Evolutionary conservation across 2,329 filamentous ascomycete genomes (phyloP).

Genomic region (Fusarium sublunatum): DNA sequence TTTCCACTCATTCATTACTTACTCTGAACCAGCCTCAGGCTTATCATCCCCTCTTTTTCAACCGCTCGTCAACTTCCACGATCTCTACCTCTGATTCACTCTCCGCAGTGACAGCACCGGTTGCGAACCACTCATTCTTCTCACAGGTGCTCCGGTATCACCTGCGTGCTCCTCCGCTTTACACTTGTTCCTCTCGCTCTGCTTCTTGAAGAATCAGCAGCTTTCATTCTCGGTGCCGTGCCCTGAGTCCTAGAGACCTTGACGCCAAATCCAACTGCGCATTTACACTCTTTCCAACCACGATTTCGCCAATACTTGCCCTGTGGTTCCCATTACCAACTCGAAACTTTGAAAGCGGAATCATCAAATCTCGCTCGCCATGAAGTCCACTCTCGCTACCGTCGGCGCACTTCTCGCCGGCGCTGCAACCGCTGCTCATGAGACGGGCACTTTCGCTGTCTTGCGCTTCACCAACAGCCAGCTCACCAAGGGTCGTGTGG

Average conservation of each 20-base stretch:
- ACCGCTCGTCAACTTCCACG: constrained; percentile 38
- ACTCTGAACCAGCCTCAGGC: constrained; percentile 36
- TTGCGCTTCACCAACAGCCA: constrained; percentile 76
- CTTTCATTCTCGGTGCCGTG: constrained; percentile 38
- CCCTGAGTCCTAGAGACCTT: constrained; percentile 42
- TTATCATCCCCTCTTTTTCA: constrained; percentile 48
- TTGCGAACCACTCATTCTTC: constrained; percentile 45
- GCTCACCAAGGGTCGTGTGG: constrained; percentile 70
- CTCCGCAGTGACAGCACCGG: constrained; percentile 27
- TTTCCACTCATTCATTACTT: constrained; percentile 31
- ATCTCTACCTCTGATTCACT: constrained; percentile 39
- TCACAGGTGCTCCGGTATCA: constrained; percentile 53
- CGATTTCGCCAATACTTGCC: neutral
- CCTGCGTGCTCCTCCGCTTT: constrained; percentile 35
- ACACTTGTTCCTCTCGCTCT: constrained; percentile 27
- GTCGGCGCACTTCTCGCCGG: constrained; percentile 55
- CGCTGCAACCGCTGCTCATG: constrained; percentile 53
- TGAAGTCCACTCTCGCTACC: constrained; percentile 51
- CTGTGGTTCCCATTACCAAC: constrained; percentile 5
- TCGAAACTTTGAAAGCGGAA: constrained; percentile 12
- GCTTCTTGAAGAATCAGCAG: constrained; percentile 25
- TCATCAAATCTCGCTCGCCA: constrained; percentile 36
- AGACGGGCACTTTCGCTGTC: constrained; percentile 71
- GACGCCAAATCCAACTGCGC: constrained; percentile 21
- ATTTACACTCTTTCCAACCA: constrained; percentile 18